Evolutionary conservation across 2,329 filamentous ascomycete genomes (phyloP).

Genomic region (Sphaerostilbella broomeana): DNA sequence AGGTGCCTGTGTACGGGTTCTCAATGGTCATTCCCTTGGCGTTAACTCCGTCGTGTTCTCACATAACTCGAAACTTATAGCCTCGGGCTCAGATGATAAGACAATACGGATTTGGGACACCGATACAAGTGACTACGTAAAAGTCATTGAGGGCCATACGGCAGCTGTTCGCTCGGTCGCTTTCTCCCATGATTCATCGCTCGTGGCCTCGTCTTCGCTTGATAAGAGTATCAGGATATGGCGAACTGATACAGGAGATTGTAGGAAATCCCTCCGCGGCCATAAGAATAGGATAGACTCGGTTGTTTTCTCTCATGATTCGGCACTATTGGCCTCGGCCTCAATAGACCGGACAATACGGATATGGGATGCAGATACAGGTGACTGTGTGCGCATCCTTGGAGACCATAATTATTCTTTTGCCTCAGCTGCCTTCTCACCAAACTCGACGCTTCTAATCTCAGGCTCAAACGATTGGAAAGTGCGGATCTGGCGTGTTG

Average conservation of each 20-base stretch:
- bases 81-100: background rate
- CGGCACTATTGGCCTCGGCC: too few relatives aligned
- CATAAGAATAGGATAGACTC: too few relatives aligned
- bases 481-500: slow-evolving; percentile 2
- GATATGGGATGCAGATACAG: too few relatives aligned
- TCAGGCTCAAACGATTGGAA: slow-evolving; percentile 3
- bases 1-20: background rate
- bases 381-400: too few relatives aligned
- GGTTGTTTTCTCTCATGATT: too few relatives aligned
- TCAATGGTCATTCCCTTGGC: background rate
- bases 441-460: too few relatives aligned
- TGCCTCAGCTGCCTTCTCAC: too few relatives aligned
- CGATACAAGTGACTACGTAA: background rate
- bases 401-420: too few relatives aligned
- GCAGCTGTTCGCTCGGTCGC: too few relatives aligned
- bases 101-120: background rate
- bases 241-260: background rate
- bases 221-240: background rate
- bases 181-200: background rate
- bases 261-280: too few relatives aligned
- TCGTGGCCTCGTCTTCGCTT: background rate
- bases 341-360: too few relatives aligned
- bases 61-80: background rate
- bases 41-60: background rate
- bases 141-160: too few relatives aligned